Percentiles rank a stretch among this genome's conserved stretches.
Conservation (phyloP, 257 asterid species). For the Leptodermis oblonga region DNA sequence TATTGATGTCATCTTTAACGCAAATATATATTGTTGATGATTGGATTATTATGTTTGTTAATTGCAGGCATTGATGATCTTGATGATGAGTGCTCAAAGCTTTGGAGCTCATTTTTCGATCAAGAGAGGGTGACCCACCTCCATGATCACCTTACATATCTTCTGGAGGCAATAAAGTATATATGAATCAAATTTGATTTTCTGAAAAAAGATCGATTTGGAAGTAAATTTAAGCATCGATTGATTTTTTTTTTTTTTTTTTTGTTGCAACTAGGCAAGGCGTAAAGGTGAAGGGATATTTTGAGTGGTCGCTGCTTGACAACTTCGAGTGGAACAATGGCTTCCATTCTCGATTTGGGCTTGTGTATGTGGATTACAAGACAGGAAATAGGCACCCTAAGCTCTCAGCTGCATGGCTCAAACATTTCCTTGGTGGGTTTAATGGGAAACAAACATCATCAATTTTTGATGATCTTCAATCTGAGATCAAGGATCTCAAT, state of each 20-base stretch:
- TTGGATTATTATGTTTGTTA: neutral
- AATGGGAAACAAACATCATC: too few relatives aligned
- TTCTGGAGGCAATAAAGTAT: too few relatives aligned
- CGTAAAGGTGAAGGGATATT: too few relatives aligned
- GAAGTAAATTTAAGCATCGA: too few relatives aligned
- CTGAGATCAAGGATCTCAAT: too few relatives aligned
- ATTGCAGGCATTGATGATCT: neutral
- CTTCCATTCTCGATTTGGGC: conserved; percentile 31
- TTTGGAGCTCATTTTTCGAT: conserved; percentile 29
- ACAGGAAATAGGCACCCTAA: conserved; percentile 9
- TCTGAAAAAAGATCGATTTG: too few relatives aligned
- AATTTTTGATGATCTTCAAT: too few relatives aligned
- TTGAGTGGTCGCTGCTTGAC: conserved; percentile 42
- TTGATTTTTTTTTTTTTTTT: too few relatives aligned
- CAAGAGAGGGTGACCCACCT: conserved; percentile 26
- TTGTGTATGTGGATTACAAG: conserved; percentile 33
- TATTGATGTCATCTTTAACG: too few relatives aligned
- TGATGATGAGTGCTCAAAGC: conserved; percentile 21
- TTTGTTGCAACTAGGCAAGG: conserved; percentile 36
- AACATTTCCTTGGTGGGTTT: neutral
- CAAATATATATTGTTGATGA: too few relatives aligned
- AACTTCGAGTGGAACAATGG: conserved; percentile 32
- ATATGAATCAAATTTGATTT: too few relatives aligned
- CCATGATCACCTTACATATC: conserved; percentile 25
- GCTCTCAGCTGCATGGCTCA: too few relatives aligned